Conservation (phyloP, 345 rosid species). For the Cardamine resedifolia region DNA sequence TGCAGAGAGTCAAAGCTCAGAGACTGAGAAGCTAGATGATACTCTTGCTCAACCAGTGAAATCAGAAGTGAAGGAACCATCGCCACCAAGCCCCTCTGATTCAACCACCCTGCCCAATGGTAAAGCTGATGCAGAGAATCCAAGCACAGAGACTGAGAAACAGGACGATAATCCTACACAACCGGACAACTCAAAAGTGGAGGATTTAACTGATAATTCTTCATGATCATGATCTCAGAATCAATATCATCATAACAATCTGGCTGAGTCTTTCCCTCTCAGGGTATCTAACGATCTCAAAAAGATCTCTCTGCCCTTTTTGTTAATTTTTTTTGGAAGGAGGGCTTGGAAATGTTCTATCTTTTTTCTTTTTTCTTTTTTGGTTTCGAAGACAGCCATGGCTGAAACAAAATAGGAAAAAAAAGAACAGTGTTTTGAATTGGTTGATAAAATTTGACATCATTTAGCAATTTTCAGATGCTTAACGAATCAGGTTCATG, state of each 20-base stretch:
- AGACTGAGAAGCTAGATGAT: slow-evolving; percentile 25
- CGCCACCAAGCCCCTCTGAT: slow-evolving; percentile 38
- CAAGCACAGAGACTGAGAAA: slow-evolving; percentile 19
- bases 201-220: slow-evolving; percentile 23
- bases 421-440: slow-evolving; percentile 22
- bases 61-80: slow-evolving; percentile 26
- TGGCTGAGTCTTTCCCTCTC: background rate
- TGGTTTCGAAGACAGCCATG: slow-evolving; percentile 25
- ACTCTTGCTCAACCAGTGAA: background rate
- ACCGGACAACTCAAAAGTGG: slow-evolving; percentile 16
- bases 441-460: slow-evolving; percentile 34
- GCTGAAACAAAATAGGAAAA: slow-evolving; percentile 37
- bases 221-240: slow-evolving; percentile 19
- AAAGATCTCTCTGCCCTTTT: slow-evolving; percentile 32
- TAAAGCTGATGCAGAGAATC: slow-evolving; percentile 24
- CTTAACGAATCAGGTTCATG: background rate
- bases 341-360: slow-evolving; percentile 33
- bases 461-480: background rate
- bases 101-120: slow-evolving; percentile 29
- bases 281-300: slow-evolving; percentile 22
- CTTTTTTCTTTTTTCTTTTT: background rate
- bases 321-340: slow-evolving; percentile 38
- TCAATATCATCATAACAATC: slow-evolving; percentile 6
- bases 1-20: slow-evolving; percentile 18
- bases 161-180: background rate